Conservation (phyloP, 805 yeast genomes). For the Starmerella lactis-condensi region DNA sequence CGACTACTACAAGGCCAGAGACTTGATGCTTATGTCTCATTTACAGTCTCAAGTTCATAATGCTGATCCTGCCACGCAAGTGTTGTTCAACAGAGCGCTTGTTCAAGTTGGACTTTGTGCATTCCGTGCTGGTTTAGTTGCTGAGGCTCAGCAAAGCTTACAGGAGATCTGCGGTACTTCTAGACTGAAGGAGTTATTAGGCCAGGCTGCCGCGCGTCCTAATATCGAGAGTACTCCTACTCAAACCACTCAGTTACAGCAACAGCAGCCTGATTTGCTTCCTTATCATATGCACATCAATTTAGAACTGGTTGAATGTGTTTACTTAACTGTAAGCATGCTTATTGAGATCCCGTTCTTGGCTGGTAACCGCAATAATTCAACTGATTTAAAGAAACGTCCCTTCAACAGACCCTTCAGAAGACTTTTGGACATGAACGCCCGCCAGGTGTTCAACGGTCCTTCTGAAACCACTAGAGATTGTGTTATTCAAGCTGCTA, state of each 20-base stretch:
- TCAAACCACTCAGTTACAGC: constrained; percentile 13
- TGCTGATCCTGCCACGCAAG: constrained; percentile 74
- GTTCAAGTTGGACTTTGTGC: constrained; percentile 94
- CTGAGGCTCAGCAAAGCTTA: constrained; percentile 70
- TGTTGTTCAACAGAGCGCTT: constrained; percentile 81
- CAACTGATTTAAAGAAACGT: constrained; percentile 40
- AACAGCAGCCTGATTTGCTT: constrained; percentile 28
- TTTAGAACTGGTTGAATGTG: constrained; percentile 83
- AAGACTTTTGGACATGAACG: constrained; percentile 78
- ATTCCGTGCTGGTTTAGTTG: constrained; percentile 70
- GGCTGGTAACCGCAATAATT: constrained; percentile 26
- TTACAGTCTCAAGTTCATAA: constrained; percentile 65
- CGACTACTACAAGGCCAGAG: constrained; percentile 69
- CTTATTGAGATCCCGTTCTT: constrained; percentile 81
- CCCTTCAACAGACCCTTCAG: constrained; percentile 67
- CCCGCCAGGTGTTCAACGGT: constrained; percentile 86
- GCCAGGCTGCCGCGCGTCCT: constrained; percentile 73
- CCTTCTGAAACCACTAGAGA: constrained; percentile 96
- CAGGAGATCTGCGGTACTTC: constrained; percentile 75
- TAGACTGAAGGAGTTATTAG: constrained; percentile 77
- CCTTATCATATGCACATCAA: constrained; percentile 99
- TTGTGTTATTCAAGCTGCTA: constrained; percentile 80
- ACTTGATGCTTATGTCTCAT: constrained; percentile 70
- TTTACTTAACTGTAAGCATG: constrained; percentile 74
- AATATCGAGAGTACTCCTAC: constrained; percentile 1